Evolutionary conservation across 345 rosid species (phyloP).

Genomic region (Populus euphratica): DNA sequence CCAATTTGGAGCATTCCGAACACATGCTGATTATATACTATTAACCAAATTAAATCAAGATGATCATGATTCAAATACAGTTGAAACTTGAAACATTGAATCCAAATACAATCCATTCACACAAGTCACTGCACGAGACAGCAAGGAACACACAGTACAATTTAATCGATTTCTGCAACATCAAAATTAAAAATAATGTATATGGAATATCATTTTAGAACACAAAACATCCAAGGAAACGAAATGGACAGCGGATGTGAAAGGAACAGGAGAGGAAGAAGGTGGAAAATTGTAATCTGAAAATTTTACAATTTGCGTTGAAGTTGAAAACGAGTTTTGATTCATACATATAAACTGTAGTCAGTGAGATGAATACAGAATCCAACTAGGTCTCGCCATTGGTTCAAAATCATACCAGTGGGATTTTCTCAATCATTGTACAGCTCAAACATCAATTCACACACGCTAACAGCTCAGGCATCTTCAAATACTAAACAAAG

Average conservation of each 20-base stretch:
- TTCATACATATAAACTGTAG: background rate
- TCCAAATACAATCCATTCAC: background rate
- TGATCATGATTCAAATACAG: too few species aligned
- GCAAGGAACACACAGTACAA: background rate
- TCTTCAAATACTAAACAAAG: background rate
- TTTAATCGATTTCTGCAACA: background rate
- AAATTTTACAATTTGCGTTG: background rate
- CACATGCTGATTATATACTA: too few species aligned
- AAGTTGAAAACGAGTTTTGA: background rate
- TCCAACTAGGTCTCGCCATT: background rate
- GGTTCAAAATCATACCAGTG: background rate
- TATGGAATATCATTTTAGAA: too few species aligned
- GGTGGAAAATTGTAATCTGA: background rate
- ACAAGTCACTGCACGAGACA: background rate
- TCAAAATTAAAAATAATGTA: too few species aligned
- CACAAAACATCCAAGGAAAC: too few species aligned
- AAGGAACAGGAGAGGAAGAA: background rate
- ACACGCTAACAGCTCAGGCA: conserved; percentile 3
- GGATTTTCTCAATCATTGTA: background rate
- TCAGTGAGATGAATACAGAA: too few species aligned
- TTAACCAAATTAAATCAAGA: too few species aligned
- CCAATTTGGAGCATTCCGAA: background rate
- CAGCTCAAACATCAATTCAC: background rate
- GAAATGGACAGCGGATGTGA: background rate
- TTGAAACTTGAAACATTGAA: too few species aligned